phyloP scores from a whole-genome alignment of 2,329 filamentous ascomycete species.

The Apiospora kogelbergensis region DNA sequence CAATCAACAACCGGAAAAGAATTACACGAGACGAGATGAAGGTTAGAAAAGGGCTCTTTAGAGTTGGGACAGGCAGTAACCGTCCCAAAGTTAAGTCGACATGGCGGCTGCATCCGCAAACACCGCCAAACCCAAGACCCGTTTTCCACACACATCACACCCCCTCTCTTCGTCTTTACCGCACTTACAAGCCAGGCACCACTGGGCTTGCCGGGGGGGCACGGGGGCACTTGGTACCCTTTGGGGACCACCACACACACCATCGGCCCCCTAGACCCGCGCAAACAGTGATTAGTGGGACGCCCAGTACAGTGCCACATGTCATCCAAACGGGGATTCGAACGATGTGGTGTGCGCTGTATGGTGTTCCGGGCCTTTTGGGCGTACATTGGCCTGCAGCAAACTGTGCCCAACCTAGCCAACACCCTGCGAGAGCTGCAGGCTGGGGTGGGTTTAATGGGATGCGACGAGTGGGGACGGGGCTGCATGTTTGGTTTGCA shows the following conservation, averaged over 20 bases:
- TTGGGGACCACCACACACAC: slow-evolving; percentile 6
- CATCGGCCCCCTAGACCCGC: slow-evolving; percentile 16
- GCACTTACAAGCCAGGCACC: slow-evolving; percentile 10
- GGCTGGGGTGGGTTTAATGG: slow-evolving; percentile 5
- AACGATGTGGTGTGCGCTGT: slow-evolving; percentile 31
- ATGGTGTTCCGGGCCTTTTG: slow-evolving; percentile 25
- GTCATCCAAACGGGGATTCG: slow-evolving; percentile 26
- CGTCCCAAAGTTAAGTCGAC: slow-evolving; percentile 6
- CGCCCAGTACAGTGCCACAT: slow-evolving; percentile 28
- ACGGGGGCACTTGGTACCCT: no score
- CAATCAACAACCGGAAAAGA: slow-evolving; percentile 6
- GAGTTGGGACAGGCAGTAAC: slow-evolving; percentile 8
- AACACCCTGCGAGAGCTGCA: slow-evolving; percentile 6
- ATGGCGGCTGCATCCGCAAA: slow-evolving; percentile 10
- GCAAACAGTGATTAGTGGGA: slow-evolving; percentile 10
- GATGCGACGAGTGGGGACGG: not conserved
- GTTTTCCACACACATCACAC: not conserved
- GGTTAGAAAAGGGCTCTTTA: slow-evolving; percentile 7
- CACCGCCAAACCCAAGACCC: slow-evolving; percentile 4
- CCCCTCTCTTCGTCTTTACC: slow-evolving; percentile 1
- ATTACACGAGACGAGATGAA: slow-evolving; percentile 4
- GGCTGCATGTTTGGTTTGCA: not conserved
- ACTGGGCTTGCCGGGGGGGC: not conserved
- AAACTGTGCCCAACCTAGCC: slow-evolving; percentile 12
- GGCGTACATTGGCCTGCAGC: slow-evolving; percentile 26